Base-by-base conservation (phyloP, 2,329 filamentous ascomycete species). In the Colletotrichum musicola region DNA sequence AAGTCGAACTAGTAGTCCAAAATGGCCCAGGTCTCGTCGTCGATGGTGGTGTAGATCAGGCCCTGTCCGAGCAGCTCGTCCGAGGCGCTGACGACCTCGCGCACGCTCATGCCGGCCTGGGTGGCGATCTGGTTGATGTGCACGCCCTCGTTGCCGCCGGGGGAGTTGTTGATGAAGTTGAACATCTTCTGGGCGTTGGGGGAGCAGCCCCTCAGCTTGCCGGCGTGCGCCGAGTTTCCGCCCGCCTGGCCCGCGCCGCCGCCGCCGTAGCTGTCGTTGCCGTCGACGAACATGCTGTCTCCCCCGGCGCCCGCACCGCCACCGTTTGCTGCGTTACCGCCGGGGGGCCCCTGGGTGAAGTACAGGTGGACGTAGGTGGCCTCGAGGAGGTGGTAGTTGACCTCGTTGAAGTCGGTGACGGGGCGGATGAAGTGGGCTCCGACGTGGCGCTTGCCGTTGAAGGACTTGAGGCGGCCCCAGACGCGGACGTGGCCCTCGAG, bases 321-420 rank as follows among this genome's bases (percentile, higher is more conserved):
- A 12, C 73, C 81, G 14, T 77, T 82, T 63, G 74, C 81, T n/a
- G 74, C 81, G 13, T 77, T 81, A 73, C 76, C 72, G 53, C 79
- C 83, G 80, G 77, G 84, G 4, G 90, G 87, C 0, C 94, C 95
- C 51, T 89, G 88, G 14, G 91, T 93, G 79, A 94, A 92, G 81
- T 91, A 91, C 58, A 99, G 84, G 82, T 99, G 96, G 57, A 97
- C 92, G 66, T 92, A 93, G 6, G 94, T 93, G 27, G 94, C 92
- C 82, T 99, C 95, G 61, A 99, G 89, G 72, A 98, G 82, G 81
- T 98, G 96, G 79, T 94, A 97, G 77, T 92, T 92, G 78, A 98
- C 88, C 85, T 99, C 96, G 83, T 99, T 97, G 83, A 92, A 92
- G 80, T 98, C 93, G 63, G 87, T 84, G 62, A 98, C 84, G 4